These are phyloP conservation scores for Myochromella boudieri DNA, from an alignment of 768 basidiomycete species.

Conservation along the genomic window DNA sequence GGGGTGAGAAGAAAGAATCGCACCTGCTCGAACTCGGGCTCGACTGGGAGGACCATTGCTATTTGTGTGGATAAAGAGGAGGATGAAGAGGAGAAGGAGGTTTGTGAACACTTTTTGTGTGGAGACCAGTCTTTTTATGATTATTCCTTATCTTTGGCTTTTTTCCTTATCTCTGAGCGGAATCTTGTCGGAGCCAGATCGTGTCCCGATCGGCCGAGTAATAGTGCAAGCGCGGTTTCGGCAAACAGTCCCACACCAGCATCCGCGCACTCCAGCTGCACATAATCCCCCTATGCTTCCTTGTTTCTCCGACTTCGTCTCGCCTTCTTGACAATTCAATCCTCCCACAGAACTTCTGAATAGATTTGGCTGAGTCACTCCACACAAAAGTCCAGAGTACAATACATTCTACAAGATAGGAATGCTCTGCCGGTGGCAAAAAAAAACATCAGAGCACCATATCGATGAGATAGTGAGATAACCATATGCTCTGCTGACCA, in stretches of 20 bases:
- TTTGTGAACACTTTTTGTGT: neutral
- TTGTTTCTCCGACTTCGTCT: neutral
- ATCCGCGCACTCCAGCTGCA: neutral
- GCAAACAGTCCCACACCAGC: neutral
- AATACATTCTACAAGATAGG: no score
- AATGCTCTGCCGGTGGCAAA: no score
- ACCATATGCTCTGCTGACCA: no score
- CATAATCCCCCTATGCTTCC: neutral
- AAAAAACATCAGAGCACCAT: no score
- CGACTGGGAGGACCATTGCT: conserved; percentile 45
- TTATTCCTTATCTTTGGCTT: neutral
- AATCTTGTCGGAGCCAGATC: neutral
- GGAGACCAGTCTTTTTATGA: neutral
- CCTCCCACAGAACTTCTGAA: no score
- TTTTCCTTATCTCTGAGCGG: neutral
- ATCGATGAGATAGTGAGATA: no score
- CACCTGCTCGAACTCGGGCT: conserved; percentile 75
- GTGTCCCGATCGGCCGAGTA: neutral
- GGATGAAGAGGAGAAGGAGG: neutral
- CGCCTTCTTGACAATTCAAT: no score
- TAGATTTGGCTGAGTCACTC: no score
- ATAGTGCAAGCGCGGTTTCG: neutral
- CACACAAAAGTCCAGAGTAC: no score
- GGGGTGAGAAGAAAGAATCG: no score
- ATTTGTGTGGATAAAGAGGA: neutral